Conservation (phyloP, 345 rosid genomes). For the Ricinus communis region DNA sequence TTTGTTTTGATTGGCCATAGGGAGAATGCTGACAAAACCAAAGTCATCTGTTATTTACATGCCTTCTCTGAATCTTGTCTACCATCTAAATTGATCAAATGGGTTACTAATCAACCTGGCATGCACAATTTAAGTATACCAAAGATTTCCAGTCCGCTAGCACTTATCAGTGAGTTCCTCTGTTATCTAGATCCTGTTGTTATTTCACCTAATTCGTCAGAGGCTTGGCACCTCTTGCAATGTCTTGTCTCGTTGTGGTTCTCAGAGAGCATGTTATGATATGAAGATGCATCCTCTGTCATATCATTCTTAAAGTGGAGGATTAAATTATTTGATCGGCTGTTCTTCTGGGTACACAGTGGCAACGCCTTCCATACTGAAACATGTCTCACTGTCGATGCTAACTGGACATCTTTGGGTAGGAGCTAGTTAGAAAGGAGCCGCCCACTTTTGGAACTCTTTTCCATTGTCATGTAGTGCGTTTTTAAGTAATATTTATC, state of each 20-base stretch:
- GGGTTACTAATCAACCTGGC: slow-evolving; percentile 50
- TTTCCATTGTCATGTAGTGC: not conserved
- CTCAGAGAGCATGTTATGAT: slow-evolving; percentile 27
- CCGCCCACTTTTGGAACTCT: not conserved
- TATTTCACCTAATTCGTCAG: not conserved
- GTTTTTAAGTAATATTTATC: not conserved
- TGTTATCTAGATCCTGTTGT: slow-evolving; percentile 20
- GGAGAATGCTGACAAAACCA: slow-evolving; percentile 46
- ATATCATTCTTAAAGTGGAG: slow-evolving; percentile 24
- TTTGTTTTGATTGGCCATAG: slow-evolving; percentile 40
- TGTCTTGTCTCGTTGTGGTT: slow-evolving; percentile 20
- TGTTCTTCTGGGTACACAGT: slow-evolving; percentile 17
- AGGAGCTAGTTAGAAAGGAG: slow-evolving; percentile 16
- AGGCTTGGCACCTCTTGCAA: slow-evolving; percentile 16
- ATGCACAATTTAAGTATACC: slow-evolving; percentile 33
- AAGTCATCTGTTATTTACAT: slow-evolving; percentile 39
- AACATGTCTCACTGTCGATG: slow-evolving; percentile 13
- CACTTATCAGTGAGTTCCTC: slow-evolving; percentile 62
- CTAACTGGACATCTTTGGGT: slow-evolving; percentile 17
- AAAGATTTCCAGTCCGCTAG: slow-evolving; percentile 40
- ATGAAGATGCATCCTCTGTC: slow-evolving; percentile 18
- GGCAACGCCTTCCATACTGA: slow-evolving; percentile 14
- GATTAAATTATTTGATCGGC: slow-evolving; percentile 23
- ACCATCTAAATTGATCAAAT: slow-evolving; percentile 49
- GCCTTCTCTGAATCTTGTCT: slow-evolving; percentile 51